phyloP scores from a whole-genome alignment of 495 filamentous ascomycete genomes.

The Choiromyces venosus region DNA sequence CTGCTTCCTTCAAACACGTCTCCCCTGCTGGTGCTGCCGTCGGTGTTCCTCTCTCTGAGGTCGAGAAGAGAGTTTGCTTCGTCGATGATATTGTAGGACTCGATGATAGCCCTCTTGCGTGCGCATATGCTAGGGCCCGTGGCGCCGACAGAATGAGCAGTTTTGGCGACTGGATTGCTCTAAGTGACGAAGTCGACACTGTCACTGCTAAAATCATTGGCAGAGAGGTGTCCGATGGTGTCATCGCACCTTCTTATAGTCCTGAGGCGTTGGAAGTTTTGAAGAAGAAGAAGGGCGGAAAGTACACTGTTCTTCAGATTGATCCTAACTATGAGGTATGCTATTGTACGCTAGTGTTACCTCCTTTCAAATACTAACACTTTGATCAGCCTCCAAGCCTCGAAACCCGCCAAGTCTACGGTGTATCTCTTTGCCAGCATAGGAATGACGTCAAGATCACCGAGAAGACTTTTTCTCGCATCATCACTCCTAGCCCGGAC shows the following conservation, averaged over 20 bases:
- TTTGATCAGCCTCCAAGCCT: conserved; percentile 53
- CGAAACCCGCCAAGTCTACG: conserved; percentile 82
- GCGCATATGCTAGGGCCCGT: conserved; percentile 90
- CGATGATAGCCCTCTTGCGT: conserved; percentile 75
- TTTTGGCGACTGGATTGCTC: conserved; percentile 92
- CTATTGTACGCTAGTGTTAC: background rate
- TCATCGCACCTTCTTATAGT: conserved; percentile 83
- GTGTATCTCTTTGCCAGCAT: conserved; percentile 75
- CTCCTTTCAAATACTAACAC: background rate
- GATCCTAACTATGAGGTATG: conserved; percentile 66
- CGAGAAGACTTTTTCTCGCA: conserved; percentile 73
- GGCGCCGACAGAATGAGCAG: conserved; percentile 96
- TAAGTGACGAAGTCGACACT: conserved; percentile 81
- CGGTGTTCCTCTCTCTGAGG: conserved; percentile 73
- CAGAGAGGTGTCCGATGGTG: conserved; percentile 93
- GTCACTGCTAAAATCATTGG: conserved; percentile 94
- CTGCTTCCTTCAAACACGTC: conserved; percentile 98
- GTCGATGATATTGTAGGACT: conserved; percentile 90
- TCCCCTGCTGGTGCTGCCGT: conserved; percentile 95
- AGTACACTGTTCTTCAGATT: conserved; percentile 93
- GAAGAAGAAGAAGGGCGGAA: conserved; percentile 96
- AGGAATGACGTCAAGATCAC: conserved; percentile 87
- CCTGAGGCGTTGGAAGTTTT: conserved; percentile 81
- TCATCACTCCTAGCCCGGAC: conserved; percentile 77
- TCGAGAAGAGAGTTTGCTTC: conserved; percentile 95